Percentiles rank a stretch among this genome's conserved stretches.
These are phyloP conservation scores for Neurospora discreta DNA, from an alignment of 495 filamentous ascomycete species.

Conservation along the genomic window DNA sequence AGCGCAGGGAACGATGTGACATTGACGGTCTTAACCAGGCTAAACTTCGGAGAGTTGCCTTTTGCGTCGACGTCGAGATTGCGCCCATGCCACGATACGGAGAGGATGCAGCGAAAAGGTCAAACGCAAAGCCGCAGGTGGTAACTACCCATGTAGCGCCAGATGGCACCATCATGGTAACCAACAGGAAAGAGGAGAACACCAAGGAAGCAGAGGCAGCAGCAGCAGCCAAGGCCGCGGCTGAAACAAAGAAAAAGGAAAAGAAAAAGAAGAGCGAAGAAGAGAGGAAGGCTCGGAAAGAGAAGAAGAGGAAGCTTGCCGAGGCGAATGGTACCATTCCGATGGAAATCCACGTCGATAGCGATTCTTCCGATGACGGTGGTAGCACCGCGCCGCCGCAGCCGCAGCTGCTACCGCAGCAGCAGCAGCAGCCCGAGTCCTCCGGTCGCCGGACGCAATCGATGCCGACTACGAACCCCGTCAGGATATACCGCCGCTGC, in stretches of 20 bases:
- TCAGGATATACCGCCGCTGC: constrained; percentile 87
- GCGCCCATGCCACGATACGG: constrained; percentile 50
- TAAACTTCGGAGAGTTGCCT: constrained; percentile 78
- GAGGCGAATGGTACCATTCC: constrained; percentile 75
- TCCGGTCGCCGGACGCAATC: constrained; percentile 45
- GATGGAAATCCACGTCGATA: constrained; percentile 59
- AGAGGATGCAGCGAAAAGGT: constrained; percentile 25
- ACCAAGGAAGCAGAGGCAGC: constrained; percentile 12
- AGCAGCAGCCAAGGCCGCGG: constrained; percentile 15
- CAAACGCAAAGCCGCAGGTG: constrained; percentile 35
- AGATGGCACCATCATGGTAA: constrained; percentile 27
- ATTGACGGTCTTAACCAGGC: constrained; percentile 68
- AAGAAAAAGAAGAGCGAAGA: constrained; percentile 88
- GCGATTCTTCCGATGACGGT: constrained; percentile 32
- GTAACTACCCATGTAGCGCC: constrained; percentile 45
- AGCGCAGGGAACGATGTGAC: constrained; percentile 62
- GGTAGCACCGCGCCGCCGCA: constrained; percentile 7
- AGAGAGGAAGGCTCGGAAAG: constrained; percentile 75
- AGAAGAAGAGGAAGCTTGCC: constrained; percentile 65
- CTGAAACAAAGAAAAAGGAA: constrained; percentile 54
- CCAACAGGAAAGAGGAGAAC: constrained; percentile 28
- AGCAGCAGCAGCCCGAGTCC: constrained; percentile 2
- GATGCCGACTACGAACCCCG: constrained; percentile 74
- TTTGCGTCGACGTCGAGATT: constrained; percentile 96
- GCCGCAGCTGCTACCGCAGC: not conserved